A percentile compares a stretch with the other conserved stretches of the same genome.
Conservation (phyloP, 2,329 filamentous ascomycete genomes). For the Cytospora mali region DNA sequence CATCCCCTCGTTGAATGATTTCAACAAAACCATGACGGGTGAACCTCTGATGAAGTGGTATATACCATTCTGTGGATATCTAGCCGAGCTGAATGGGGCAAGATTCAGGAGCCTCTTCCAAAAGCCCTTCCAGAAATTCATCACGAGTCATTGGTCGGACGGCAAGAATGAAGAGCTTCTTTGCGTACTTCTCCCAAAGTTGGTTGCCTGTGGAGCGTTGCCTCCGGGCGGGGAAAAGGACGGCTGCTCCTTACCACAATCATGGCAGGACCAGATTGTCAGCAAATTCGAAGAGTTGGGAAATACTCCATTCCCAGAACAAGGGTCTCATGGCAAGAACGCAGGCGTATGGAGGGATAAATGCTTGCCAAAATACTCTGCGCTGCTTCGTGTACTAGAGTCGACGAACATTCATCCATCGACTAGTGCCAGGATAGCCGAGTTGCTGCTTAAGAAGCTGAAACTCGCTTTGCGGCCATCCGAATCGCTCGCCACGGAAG, state of each 20-base stretch:
- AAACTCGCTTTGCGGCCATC: conserved; percentile 66
- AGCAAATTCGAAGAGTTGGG: conserved; percentile 69
- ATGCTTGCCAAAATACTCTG: conserved; percentile 69
- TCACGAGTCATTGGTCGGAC: conserved; percentile 73
- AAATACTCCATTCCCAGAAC: conserved; percentile 65
- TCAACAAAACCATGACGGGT: conserved; percentile 66
- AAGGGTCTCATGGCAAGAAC: conserved; percentile 63
- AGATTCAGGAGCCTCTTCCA: conserved; percentile 80
- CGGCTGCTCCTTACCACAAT: conserved; percentile 60
- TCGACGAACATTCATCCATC: conserved; percentile 66
- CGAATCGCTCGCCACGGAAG: conserved; percentile 59
- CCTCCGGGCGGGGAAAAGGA: conserved; percentile 56
- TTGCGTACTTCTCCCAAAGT: conserved; percentile 67
- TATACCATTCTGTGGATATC: conserved; percentile 80
- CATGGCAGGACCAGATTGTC: conserved; percentile 74
- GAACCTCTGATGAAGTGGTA: conserved; percentile 73
- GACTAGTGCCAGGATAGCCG: conserved; percentile 66
- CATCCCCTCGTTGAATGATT: conserved; percentile 67
- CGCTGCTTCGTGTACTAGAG: conserved; percentile 65
- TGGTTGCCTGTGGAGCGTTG: conserved; percentile 60
- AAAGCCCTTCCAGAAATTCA: conserved; percentile 82
- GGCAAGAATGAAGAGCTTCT: conserved; percentile 66
- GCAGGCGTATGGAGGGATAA: conserved; percentile 63
- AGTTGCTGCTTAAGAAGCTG: conserved; percentile 67
- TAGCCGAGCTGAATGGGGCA: conserved; percentile 71